A percentile compares a stretch with the other conserved stretches of the same genome.
These are phyloP conservation scores for Crithidia mellificae DNA, from an alignment of 208 protist genomes.

Conservation along the genomic window DNA sequence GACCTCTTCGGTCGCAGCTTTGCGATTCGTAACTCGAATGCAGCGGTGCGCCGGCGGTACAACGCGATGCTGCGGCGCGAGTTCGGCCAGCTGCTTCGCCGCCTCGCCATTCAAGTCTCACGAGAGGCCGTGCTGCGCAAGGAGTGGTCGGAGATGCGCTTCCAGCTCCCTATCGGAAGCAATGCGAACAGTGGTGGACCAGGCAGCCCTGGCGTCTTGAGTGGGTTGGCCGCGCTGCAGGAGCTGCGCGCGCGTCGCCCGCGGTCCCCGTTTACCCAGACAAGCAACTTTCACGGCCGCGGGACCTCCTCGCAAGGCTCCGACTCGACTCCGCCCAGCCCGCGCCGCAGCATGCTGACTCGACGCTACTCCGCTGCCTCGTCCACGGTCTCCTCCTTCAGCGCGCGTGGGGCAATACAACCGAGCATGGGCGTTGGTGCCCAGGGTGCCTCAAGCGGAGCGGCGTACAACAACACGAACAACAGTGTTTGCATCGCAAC, in stretches of 20 bases:
- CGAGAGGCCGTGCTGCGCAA: conserved; percentile 32
- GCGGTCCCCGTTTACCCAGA: conserved; percentile 28
- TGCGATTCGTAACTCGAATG: conserved; percentile 58
- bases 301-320: conserved; percentile 25
- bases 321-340: conserved; percentile 34
- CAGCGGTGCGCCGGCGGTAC: conserved; percentile 46
- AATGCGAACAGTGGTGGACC: too few species aligned
- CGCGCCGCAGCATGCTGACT: conserved; percentile 21
- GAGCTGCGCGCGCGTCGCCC: conserved; percentile 24
- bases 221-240: conserved; percentile 20
- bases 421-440: too few species aligned
- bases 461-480: neutral
- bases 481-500: neutral
- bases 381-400: conserved; percentile 14
- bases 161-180: neutral
- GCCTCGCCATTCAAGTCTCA: conserved; percentile 35
- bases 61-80: conserved; percentile 45
- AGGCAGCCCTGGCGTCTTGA: conserved; percentile 3
- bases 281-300: conserved; percentile 8
- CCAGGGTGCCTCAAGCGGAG: too few species aligned
- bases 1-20: conserved; percentile 68
- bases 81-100: conserved; percentile 34
- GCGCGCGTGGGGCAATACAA: neutral
- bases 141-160: conserved; percentile 25
- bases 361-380: conserved; percentile 18